phyloP scores from a whole-genome alignment of 345 rosid genomes.

The Stellera chamaejasme region DNA sequence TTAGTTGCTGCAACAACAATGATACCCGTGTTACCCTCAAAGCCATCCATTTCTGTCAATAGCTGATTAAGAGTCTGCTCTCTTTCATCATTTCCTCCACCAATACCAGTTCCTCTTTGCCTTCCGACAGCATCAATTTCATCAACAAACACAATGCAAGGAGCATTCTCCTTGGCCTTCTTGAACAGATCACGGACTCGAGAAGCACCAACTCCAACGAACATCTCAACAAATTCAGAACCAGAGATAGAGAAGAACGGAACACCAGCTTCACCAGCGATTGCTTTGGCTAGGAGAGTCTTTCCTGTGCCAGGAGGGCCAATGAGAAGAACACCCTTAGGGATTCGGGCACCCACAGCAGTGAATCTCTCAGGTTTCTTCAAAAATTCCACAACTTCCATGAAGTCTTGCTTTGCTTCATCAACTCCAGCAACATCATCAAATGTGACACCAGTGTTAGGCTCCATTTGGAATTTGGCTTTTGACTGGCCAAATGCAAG shows the following conservation, averaged over 20 bases:
- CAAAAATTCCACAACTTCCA: conserved; percentile 97
- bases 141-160: conserved; percentile 96
- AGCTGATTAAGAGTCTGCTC: conserved; percentile 98
- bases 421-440: conserved; percentile 99
- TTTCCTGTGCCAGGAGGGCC: conserved; percentile 99
- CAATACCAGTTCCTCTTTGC: conserved; percentile 91
- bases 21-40: conserved; percentile 92
- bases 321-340: conserved; percentile 93
- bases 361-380: conserved; percentile 99
- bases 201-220: conserved; percentile 98
- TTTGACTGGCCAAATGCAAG: conserved; percentile 86
- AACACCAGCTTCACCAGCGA: conserved; percentile 99
- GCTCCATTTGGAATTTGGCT: conserved; percentile 99
- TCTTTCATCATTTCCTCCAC: conserved; percentile 98
- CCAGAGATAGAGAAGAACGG: conserved; percentile 95
- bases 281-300: conserved; percentile 96
- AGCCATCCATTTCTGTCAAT: conserved; percentile 97
- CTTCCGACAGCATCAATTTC: conserved; percentile 99
- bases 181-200: conserved; percentile 92
- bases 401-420: conserved; percentile 98
- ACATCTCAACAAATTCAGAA: conserved; percentile 99
- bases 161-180: conserved; percentile 93
- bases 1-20: conserved; percentile 94
- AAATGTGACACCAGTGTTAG: conserved; percentile 94
- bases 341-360: conserved; percentile 91